Conservation (phyloP, 257 asterid species). For the Scutellaria baicalensis region DNA sequence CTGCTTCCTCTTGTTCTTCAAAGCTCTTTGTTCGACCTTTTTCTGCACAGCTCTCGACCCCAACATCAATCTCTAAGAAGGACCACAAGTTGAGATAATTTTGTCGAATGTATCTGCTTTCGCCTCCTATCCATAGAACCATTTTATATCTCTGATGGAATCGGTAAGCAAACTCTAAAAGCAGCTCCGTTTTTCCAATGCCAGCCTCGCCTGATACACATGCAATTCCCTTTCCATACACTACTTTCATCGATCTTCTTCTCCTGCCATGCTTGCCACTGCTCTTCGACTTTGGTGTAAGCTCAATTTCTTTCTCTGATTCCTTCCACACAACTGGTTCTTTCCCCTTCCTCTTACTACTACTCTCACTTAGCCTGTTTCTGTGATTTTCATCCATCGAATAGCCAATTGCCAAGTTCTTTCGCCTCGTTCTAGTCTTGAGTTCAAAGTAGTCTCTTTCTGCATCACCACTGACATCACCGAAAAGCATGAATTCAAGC, state of each 20-base stretch:
- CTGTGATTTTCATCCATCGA: slow-evolving; percentile 39
- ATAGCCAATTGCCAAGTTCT: slow-evolving; percentile 47
- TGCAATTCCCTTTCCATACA: slow-evolving; percentile 80
- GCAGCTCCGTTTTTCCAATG: slow-evolving; percentile 79
- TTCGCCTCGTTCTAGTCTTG: slow-evolving; percentile 49
- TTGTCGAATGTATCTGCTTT: slow-evolving; percentile 63
- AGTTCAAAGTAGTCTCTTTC: slow-evolving; percentile 66
- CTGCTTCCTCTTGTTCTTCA: slow-evolving; percentile 83
- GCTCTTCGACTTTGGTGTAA: slow-evolving; percentile 17
- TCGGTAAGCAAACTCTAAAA: slow-evolving; percentile 69
- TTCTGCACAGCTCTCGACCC: slow-evolving; percentile 51
- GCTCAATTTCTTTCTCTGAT: slow-evolving; percentile 73
- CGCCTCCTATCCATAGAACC: slow-evolving; percentile 90
- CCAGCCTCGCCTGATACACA: slow-evolving; percentile 80
- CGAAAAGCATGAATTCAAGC: slow-evolving; percentile 78
- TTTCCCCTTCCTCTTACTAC: slow-evolving; percentile 57
- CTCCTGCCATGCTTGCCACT: slow-evolving; percentile 43
- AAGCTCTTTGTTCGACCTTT: slow-evolving; percentile 58
- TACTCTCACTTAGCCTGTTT: slow-evolving; percentile 24
- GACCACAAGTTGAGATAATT: slow-evolving; percentile 73
- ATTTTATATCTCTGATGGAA: slow-evolving; percentile 74
- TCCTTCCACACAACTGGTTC: slow-evolving; percentile 79
- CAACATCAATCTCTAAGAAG: slow-evolving; percentile 69
- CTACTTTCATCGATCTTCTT: slow-evolving; percentile 45
- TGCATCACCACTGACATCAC: slow-evolving; percentile 64